Base-by-base conservation (phyloP, 495 filamentous ascomycete genomes). In the Delitschia confertaspora region DNA sequence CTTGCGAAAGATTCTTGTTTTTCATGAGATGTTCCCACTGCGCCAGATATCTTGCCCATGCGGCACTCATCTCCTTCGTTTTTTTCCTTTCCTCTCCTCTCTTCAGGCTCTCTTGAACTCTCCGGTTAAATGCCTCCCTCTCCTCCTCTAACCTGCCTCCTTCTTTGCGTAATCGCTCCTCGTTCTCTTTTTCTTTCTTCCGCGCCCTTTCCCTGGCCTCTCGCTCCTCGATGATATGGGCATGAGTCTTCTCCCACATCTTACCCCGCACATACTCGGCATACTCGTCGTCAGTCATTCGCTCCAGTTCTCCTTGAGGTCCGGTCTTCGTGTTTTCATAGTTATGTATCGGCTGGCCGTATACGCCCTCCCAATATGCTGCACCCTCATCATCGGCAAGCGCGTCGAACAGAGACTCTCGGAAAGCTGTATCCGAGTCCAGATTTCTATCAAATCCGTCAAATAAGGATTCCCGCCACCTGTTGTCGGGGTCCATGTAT, bases 301-400 rank as follows among this genome's bases (percentile, higher is more conserved):
- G 71, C 61, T 95, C 88, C 13, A 95, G 71, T 47, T 84, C 69
- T 13, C 75, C 83, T 54, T 30, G 52, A 24, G 52, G 66, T 19
- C 44, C 60, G 6, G 67, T 45, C 20, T 59, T 64, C 1, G 64
- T 55, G 0, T 69, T 67, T 1, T 73, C 57, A 49, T 82, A 87
- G 3, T 60, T 72, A 53, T 85, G 81, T 38, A 96, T 83, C 0
- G 89, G 89, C 57, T 96, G 88, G 10, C 88, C 88, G 63, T 95
- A 98, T 36, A 96, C 86, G 24, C 76, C 73, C 60, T 94, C 82
- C 91, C 91, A 98, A 67, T 85, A 96, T 24, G 75, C 76, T 30
- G 91, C 91, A 26, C 91, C 91, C 66, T 98, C 91, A 64, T 98
- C 91, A 64, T 98, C 91, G 27, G 88, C 93, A 61, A 98, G 79